Conservation (phyloP, 2,329 filamentous ascomycete species). For the Calcarisporium arbuscula region DNA sequence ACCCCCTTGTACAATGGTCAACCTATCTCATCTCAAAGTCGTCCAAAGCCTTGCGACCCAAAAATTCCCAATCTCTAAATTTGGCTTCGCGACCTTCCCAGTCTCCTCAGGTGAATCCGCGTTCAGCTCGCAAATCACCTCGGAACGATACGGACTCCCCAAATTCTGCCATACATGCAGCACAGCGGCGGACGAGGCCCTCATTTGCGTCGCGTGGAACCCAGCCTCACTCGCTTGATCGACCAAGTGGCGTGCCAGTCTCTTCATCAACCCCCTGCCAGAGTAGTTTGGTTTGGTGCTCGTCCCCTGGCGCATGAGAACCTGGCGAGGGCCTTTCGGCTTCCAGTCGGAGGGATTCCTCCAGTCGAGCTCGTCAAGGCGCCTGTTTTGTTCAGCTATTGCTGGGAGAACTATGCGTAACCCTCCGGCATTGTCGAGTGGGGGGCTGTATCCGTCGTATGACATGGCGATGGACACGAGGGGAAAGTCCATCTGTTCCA, state of each 20-base stretch:
- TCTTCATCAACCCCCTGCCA: conserved; percentile 18
- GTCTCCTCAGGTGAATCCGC: conserved; percentile 7
- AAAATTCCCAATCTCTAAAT: too few species aligned
- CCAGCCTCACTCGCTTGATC: conserved; percentile 12
- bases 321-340: conserved; percentile 17
- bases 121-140: conserved; percentile 10
- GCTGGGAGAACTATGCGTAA: too few species aligned
- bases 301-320: conserved; percentile 19
- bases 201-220: conserved; percentile 20
- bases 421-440: not conserved
- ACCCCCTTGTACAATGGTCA: too few species aligned
- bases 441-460: conserved; percentile 16
- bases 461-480: conserved; percentile 22
- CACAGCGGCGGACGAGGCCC: conserved; percentile 16
- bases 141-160: conserved; percentile 16
- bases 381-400: not conserved
- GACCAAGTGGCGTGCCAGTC: conserved; percentile 18
- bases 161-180: conserved; percentile 18
- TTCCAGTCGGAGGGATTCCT: conserved; percentile 18
- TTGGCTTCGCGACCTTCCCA: too few species aligned
- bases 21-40: too few species aligned
- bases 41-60: too few species aligned
- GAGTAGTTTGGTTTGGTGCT: conserved; percentile 20
- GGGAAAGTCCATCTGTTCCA: conserved; percentile 25
- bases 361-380: conserved; percentile 10